These are phyloP conservation scores for Amphibolis antarctica DNA, from an alignment of 106 monocot genomes.

Conservation along the genomic window DNA sequence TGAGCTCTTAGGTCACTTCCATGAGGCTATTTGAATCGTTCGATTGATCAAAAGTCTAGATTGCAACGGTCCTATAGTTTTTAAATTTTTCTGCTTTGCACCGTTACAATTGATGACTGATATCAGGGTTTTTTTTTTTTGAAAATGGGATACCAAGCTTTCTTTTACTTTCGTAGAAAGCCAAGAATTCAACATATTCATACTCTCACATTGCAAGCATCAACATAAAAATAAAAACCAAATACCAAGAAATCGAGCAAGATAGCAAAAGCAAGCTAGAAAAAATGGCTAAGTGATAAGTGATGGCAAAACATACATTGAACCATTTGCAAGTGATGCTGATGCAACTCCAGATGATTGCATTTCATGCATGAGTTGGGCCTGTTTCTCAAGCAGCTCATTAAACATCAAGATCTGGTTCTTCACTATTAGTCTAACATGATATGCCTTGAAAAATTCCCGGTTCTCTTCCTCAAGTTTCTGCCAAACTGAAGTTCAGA, in stretches of 20 bases:
- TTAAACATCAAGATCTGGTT: conserved; percentile 78
- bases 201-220: too few species aligned
- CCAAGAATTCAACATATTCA: too few species aligned
- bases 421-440: conserved; percentile 77
- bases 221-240: neutral
- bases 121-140: too few species aligned
- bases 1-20: too few species aligned
- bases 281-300: neutral
- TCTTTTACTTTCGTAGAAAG: too few species aligned
- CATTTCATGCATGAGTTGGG: conserved; percentile 61
- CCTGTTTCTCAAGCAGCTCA: conserved; percentile 76
- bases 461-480: conserved; percentile 92
- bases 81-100: too few species aligned
- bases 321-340: conserved; percentile 40
- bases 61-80: too few species aligned
- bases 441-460: conserved; percentile 93
- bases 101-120: too few species aligned
- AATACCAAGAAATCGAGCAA: neutral
- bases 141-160: too few species aligned
- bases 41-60: too few species aligned
- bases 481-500: conserved; percentile 67
- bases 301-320: conserved; percentile 25
- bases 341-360: conserved; percentile 32
- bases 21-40: too few species aligned
- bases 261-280: neutral